phyloP scores from a whole-genome alignment of 2,329 filamentous ascomycete genomes.

The Pseudogymnoascus sp. region DNA sequence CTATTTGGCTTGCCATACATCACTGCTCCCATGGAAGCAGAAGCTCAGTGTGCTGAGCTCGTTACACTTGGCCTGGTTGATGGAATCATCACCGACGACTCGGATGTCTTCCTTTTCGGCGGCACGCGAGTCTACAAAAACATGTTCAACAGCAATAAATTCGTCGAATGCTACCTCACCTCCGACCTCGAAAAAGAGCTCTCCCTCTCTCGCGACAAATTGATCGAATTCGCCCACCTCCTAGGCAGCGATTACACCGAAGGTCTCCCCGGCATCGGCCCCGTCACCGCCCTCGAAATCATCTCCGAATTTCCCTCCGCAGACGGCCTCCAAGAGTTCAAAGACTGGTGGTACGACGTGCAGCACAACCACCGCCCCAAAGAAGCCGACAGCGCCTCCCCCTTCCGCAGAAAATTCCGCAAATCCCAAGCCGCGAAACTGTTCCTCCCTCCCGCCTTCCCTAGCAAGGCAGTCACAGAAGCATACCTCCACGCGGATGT shows the following conservation, averaged over 20 bases:
- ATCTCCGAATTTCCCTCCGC: slow-evolving; percentile 69
- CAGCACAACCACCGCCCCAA: slow-evolving; percentile 59
- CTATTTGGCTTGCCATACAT: slow-evolving; percentile 94
- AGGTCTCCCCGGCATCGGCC: slow-evolving; percentile 80
- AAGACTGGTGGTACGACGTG: slow-evolving; percentile 76
- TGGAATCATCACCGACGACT: slow-evolving; percentile 95
- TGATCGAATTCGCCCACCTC: slow-evolving; percentile 84
- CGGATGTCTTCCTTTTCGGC: slow-evolving; percentile 92
- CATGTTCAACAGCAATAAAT: slow-evolving; percentile 98
- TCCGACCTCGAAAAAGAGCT: slow-evolving; percentile 82
- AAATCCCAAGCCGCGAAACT: slow-evolving; percentile 71
- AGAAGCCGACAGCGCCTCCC: slow-evolving; percentile 47
- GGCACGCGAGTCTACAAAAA: slow-evolving; percentile 97
- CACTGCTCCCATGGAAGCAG: slow-evolving; percentile 97
- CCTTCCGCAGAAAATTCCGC: slow-evolving; percentile 80
- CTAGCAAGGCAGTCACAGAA: slow-evolving; percentile 64
- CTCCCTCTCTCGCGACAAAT: slow-evolving; percentile 72
- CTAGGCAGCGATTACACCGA: slow-evolving; percentile 94
- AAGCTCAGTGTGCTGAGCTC: slow-evolving; percentile 92
- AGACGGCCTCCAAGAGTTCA: slow-evolving; percentile 61
- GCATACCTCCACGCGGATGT: slow-evolving; percentile 86
- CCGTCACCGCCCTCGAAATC: slow-evolving; percentile 90
- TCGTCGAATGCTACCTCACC: slow-evolving; percentile 88
- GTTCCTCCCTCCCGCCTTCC: slow-evolving; percentile 75
- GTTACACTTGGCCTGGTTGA: slow-evolving; percentile 82